Evolutionary conservation across 495 filamentous ascomycete species (phyloP).

Genomic region (Lasiosphaeria hispida): DNA sequence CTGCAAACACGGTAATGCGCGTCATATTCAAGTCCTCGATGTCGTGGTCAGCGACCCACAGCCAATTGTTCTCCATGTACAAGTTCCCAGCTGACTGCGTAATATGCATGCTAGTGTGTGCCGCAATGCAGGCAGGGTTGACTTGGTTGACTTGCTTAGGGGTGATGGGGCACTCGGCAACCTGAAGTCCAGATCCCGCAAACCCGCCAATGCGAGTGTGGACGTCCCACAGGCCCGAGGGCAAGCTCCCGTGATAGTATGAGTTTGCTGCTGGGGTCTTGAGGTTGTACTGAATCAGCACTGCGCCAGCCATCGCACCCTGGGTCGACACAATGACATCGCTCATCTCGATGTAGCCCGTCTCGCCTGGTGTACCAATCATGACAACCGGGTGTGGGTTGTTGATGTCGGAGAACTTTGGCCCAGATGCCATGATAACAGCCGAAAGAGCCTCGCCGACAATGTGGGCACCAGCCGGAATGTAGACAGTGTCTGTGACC

Average conservation of each 20-base stretch:
- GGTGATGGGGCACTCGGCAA: slow-evolving; percentile 64
- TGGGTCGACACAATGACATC: slow-evolving; percentile 48
- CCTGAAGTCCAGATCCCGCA: slow-evolving; percentile 73
- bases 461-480: slow-evolving; percentile 48
- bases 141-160: slow-evolving; percentile 54
- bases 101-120: slow-evolving; percentile 79
- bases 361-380: slow-evolving; percentile 65
- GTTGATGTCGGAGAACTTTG: slow-evolving; percentile 47
- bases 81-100: slow-evolving; percentile 63
- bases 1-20: slow-evolving; percentile 84
- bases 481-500: slow-evolving; percentile 36
- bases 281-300: slow-evolving; percentile 87
- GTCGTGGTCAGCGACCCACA: slow-evolving; percentile 93
- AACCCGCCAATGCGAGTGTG: slow-evolving; percentile 82
- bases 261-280: slow-evolving; percentile 25
- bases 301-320: slow-evolving; percentile 43
- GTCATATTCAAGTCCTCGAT: slow-evolving; percentile 58
- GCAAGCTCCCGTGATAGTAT: slow-evolving; percentile 44
- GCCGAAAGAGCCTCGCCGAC: slow-evolving; percentile 43
- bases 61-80: slow-evolving; percentile 90
- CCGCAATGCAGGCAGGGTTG: slow-evolving; percentile 58
- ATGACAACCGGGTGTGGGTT: slow-evolving; percentile 68
- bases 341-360: slow-evolving; percentile 55
- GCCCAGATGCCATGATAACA: slow-evolving; percentile 44
- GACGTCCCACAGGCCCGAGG: slow-evolving; percentile 83